Conservation (phyloP, 257 asterid species). For the Solanum ossicruentum region DNA sequence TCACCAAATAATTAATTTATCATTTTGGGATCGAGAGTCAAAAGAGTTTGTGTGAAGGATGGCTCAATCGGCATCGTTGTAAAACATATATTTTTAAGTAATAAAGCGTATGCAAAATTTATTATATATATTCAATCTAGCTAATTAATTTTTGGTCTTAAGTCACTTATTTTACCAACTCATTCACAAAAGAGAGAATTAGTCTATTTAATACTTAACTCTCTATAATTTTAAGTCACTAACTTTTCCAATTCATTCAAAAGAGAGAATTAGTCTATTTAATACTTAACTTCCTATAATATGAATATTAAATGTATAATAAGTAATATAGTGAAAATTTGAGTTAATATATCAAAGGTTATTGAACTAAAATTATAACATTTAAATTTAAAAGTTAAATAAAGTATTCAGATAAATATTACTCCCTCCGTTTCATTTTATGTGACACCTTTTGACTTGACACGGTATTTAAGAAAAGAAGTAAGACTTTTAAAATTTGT, state of each 20-base stretch:
- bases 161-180: accelerated
- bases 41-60: neutral
- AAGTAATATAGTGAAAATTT: too few species aligned
- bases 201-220: neutral
- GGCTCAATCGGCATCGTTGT: neutral
- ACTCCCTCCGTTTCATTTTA: too few species aligned
- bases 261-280: neutral
- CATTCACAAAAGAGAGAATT: neutral
- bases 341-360: too few species aligned
- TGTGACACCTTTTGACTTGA: too few species aligned
- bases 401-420: too few species aligned
- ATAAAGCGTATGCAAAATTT: neutral
- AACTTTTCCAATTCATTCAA: neutral
- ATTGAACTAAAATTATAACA: too few species aligned
- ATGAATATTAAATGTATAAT: too few species aligned
- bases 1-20: too few species aligned
- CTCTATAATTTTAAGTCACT: neutral
- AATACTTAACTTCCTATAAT: too few species aligned
- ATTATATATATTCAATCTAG: neutral
- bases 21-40: neutral
- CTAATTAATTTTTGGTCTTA: neutral
- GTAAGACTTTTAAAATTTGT: too few species aligned
- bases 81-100: neutral
- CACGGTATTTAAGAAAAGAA: too few species aligned
- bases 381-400: too few species aligned